Evolutionary conservation across 2,329 filamentous ascomycete species (phyloP), one percentile per base, ranked within the genome.

Genomic region (Davidsoniella virescens): DNA sequence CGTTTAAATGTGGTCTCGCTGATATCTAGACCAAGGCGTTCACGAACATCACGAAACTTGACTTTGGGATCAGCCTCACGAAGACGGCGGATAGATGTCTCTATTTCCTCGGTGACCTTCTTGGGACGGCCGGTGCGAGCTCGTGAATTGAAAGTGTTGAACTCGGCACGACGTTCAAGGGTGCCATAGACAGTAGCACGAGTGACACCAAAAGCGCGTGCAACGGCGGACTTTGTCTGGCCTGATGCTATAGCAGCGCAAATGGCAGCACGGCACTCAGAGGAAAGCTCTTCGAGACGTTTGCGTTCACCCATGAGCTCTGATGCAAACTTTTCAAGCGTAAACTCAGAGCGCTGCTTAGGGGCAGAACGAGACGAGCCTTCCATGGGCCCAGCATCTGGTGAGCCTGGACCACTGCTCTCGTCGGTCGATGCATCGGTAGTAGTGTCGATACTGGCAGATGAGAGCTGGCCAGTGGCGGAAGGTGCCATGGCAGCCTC

Each of bases 131-230:
- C 52, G 14, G 52, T 51, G 16, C 52, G 44, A 5, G 52, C 47
- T 23, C 49, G 45, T 9, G 52, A 54, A 29, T 42, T 49, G 16
- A 54, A 54, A 5, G 52, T 54, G 29, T 52, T 51, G 41, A 49
- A 51, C 33, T 54, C 52, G 7, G 49, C 49, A 25, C 50, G 49
- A 12, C 52, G 45, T 20, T 50, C 46, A 25, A 54, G 45, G 6
- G 52, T 54, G 12, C 52, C 52, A 38, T 54, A 51, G 17, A 54
- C 52, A 8, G 52, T 54, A 12, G 49, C 52, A 20, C 52, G 52
- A 23, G 52, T 54, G 16, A 54, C 52, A 10, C 52, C 52, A 47
- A 54, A 54, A 8, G 52, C 52, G 39, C 52, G 52, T 9, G 52
- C 52, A 7, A 54, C 52, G n/a, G 52, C 50, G 10, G 52, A 49